Conservation (phyloP, 2,329 filamentous ascomycete species). For the Fusarium redolens region DNA sequence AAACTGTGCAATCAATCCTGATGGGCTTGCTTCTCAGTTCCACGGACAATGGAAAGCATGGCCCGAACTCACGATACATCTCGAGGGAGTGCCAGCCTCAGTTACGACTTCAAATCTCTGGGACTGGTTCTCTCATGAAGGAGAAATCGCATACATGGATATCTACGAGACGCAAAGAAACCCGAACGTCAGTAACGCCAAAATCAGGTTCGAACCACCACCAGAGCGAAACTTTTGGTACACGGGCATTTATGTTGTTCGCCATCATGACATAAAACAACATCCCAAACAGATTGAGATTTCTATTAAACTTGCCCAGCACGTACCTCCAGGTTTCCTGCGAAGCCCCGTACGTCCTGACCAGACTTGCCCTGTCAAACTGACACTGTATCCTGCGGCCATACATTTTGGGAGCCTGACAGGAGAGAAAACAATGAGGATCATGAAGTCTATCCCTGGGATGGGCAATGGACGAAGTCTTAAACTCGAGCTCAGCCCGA, state of each 20-base stretch:
- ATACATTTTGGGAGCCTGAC: conserved; percentile 73
- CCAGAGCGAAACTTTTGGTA: conserved; percentile 65
- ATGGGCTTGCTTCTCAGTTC: neutral
- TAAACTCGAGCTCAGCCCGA: conserved; percentile 48
- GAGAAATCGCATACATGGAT: conserved; percentile 67
- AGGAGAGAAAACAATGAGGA: conserved; percentile 66
- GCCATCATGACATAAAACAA: conserved; percentile 32
- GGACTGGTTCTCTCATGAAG: conserved; percentile 62
- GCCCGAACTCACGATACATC: conserved; percentile 48
- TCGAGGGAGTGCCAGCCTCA: conserved; percentile 50
- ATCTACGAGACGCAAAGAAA: conserved; percentile 51
- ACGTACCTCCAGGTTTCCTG: conserved; percentile 23
- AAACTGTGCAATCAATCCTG: neutral
- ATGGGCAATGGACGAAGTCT: conserved; percentile 26
- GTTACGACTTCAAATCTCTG: conserved; percentile 60
- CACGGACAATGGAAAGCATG: conserved; percentile 49
- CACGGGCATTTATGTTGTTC: conserved; percentile 45
- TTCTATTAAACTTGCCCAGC: conserved; percentile 1
- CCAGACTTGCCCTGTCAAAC: conserved; percentile 46
- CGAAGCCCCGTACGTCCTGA: conserved; percentile 33
- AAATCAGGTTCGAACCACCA: conserved; percentile 68
- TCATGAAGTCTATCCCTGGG: conserved; percentile 58
- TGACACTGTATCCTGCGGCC: conserved; percentile 56
- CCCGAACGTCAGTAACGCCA: conserved; percentile 48
- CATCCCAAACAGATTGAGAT: conserved; percentile 40